Percentiles rank a stretch among this genome's conserved stretches.
These are phyloP conservation scores for Cubamyces lactineus DNA, from an alignment of 768 basidiomycete genomes.

Conservation along the genomic window DNA sequence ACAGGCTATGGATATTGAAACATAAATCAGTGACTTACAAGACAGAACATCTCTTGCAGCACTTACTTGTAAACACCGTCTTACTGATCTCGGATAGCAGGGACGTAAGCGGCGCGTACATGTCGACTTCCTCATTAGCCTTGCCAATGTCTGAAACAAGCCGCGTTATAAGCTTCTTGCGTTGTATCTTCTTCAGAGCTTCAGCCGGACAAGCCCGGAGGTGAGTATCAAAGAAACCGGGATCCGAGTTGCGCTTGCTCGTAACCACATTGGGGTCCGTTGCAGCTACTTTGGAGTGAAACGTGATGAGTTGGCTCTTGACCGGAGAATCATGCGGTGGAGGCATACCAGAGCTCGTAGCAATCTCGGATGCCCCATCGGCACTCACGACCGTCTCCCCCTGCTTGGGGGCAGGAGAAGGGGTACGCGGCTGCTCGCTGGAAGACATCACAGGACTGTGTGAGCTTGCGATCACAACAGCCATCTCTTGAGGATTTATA, in stretches of 20 bases:
- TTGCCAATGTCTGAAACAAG: no score
- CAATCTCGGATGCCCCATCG: not conserved
- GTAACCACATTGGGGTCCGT: not conserved
- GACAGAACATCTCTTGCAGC: no score
- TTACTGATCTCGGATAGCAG: no score
- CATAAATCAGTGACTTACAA: no score
- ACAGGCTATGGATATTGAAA: no score
- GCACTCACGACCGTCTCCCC: not conserved
- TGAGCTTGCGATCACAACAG: not conserved
- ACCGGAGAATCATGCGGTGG: not conserved
- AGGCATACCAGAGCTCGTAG: not conserved
- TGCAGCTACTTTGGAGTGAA: not conserved
- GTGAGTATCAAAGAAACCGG: no score
- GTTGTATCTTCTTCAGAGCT: no score
- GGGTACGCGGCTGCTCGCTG: not conserved
- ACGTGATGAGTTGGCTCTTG: not conserved
- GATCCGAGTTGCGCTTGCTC: not conserved
- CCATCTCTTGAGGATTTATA: not conserved
- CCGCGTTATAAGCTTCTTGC: no score
- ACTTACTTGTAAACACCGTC: no score
- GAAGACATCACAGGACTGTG: not conserved
- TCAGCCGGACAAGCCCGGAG: no score
- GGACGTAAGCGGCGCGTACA: no score
- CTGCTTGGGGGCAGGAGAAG: not conserved
- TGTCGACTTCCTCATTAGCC: no score